A percentile compares a stretch with the other conserved stretches of the same genome.
Evolutionary conservation across 345 rosid genomes (phyloP).

Genomic region (Populus tremula): DNA sequence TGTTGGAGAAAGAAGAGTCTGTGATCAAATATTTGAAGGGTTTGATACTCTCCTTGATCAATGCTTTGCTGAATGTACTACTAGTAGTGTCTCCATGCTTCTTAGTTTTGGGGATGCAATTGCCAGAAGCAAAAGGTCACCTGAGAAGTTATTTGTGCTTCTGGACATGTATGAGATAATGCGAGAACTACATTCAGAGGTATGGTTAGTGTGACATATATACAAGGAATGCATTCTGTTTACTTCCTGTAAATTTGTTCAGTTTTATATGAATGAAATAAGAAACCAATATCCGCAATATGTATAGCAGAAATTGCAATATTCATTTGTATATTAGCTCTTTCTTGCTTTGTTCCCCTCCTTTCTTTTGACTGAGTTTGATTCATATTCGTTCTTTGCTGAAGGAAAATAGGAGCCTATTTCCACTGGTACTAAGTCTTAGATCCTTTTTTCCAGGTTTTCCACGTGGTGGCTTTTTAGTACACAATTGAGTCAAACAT

Average conservation of each 20-base stretch:
- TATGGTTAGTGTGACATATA: conserved; percentile 28
- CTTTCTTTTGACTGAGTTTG: neutral
- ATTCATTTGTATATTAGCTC: neutral
- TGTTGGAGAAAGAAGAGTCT: conserved; percentile 87
- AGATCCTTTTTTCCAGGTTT: neutral
- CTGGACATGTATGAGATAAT: conserved; percentile 97
- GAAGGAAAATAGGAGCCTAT: neutral
- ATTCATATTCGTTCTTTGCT: neutral
- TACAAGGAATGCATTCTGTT: conserved; percentile 3
- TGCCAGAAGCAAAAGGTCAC: conserved; percentile 95
- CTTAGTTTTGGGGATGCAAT: conserved; percentile 99
- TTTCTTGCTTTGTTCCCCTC: neutral
- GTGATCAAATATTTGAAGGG: conserved; percentile 88
- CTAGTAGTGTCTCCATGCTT: conserved; percentile 77
- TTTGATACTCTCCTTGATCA: conserved; percentile 85
- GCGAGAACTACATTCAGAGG: conserved; percentile 97
- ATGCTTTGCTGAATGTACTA: conserved; percentile 83
- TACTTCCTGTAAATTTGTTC: neutral
- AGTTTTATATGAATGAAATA: neutral
- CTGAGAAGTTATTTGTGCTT: conserved; percentile 96
- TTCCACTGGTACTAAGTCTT: neutral
- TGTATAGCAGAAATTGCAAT: neutral
- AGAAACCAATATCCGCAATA: too few species aligned
- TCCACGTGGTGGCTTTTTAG: neutral
- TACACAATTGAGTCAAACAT: too few species aligned